Conservation (phyloP, 192 early-diverging fungal species). For the Coemansia sp. region DNA sequence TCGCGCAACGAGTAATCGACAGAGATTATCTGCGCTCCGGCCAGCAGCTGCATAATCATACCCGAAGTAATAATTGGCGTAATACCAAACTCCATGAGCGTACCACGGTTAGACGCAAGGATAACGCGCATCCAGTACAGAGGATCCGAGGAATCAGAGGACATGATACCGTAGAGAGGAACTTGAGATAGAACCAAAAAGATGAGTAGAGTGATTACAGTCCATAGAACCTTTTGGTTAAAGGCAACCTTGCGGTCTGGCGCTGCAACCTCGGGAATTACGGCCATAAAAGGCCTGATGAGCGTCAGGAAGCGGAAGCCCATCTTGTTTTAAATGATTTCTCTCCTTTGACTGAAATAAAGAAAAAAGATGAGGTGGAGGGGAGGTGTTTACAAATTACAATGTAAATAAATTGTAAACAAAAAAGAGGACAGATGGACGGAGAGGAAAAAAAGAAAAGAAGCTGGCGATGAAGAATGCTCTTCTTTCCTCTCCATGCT, state of each 20-base stretch:
- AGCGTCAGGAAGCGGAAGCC: conserved; percentile 91
- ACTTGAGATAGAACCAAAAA: conserved; percentile 99
- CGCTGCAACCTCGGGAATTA: conserved; percentile 97
- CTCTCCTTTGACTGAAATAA: neutral
- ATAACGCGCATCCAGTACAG: conserved; percentile 99
- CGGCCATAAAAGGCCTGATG: conserved; percentile 95
- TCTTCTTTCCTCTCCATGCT: neutral
- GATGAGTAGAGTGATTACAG: conserved; percentile 98
- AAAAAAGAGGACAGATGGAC: neutral
- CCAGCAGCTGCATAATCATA: conserved; percentile 99
- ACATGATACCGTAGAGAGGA: conserved; percentile 99
- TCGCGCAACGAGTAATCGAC: conserved; percentile 99
- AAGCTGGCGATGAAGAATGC: neutral
- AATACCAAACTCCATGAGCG: conserved; percentile 99
- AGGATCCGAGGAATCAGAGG: conserved; percentile 96
- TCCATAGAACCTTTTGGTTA: conserved; percentile 99
- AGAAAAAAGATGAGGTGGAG: neutral
- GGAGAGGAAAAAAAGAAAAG: neutral
- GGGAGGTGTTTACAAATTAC: neutral
- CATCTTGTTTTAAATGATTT: conserved; percentile 20
- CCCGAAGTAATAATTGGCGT: conserved; percentile 99
- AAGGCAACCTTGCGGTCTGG: conserved; percentile 98
- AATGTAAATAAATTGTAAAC: conserved; percentile 12
- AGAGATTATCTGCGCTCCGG: conserved; percentile 97
- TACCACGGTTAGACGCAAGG: conserved; percentile 99